Base-by-base conservation (phyloP, 225 moss, liverwort and hornwort species). In the Bryum argenteum region DNA sequence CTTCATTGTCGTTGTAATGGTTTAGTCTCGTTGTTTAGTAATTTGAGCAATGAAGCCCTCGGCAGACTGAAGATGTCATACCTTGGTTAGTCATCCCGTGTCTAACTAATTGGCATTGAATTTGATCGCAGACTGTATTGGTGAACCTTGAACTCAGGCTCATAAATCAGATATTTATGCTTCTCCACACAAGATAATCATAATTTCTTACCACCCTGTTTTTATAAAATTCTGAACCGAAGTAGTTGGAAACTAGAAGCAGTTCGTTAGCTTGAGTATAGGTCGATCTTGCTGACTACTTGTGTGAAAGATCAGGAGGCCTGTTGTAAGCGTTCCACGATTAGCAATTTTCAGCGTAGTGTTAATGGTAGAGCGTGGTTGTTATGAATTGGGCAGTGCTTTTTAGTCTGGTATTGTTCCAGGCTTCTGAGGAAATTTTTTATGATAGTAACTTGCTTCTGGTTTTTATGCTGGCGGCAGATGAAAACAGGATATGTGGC, bases 401-500 rank as follows among this genome's bases (percentile, higher is more conserved):
- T 1, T 33, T 63, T 51, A 21, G 15, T 64, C 51, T 73, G 67
- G 63, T 63, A 59, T 58, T 69, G 21, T 21, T 24, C 9, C 19
- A 61, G 61, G 44, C 26, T 21, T 45, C 10, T 44, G 19, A 68
- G 63, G 24, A 61, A 42, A 21, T 61, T 67, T 61, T 16, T 58
- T 26, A 63, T 39, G 63, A 3, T 65, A 43, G 8, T 75, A 20
- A 75, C 16, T 54, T 72, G 54, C 20, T 68, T 75, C 28, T 68
- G 63, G 54, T 20, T 58, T 79, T 33, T 45, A 47, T 71, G 72
- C 13, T 58, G n/a, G 67, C 86, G 23, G 61, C 93, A 97, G 97
- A 97, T 94, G 97, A 97, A 91, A 84, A 97, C 94, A 58, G 97
- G 97, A 54, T 97, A 90, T 77, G 97, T 97, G 80, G 97, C 97